A percentile compares a stretch with the other conserved stretches of the same genome.
phyloP scores from a whole-genome alignment of 345 rosid genomes.

The Eutrema yunnanense region DNA sequence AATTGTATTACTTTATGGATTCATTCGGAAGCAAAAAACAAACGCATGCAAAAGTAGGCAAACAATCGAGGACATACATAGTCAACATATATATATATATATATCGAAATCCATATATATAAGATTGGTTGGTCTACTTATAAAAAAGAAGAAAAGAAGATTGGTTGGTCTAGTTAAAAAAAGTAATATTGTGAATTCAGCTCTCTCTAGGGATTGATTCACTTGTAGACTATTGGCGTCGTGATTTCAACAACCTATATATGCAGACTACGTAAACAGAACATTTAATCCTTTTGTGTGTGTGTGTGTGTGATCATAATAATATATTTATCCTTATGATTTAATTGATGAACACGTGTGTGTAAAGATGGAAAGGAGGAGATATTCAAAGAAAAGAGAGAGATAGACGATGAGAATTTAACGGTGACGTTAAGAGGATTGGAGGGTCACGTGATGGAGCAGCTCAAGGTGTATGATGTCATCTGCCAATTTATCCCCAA shows the following conservation, averaged over 20 bases:
- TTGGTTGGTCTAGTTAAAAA: background rate
- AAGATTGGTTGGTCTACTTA: background rate
- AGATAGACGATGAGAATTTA: conserved; percentile 16
- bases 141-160: background rate
- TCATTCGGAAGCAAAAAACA: no score
- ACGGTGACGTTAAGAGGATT: conserved; percentile 20
- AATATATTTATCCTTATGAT: background rate
- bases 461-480: conserved; percentile 19
- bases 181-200: background rate
- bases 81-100: no score
- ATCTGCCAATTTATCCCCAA: no score
- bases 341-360: background rate
- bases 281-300: background rate
- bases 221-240: background rate
- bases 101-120: background rate
- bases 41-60: no score
- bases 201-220: background rate
- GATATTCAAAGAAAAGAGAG: conserved; percentile 21
- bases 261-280: background rate
- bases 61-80: no score
- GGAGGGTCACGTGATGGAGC: conserved; percentile 26
- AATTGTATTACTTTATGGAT: no score
- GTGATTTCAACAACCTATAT: background rate
- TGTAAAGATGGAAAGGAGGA: conserved; percentile 26
- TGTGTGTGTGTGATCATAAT: no score